These are phyloP conservation scores for Aspergillus awamori DNA, from an alignment of 2,329 filamentous ascomycete species.

Conservation along the genomic window DNA sequence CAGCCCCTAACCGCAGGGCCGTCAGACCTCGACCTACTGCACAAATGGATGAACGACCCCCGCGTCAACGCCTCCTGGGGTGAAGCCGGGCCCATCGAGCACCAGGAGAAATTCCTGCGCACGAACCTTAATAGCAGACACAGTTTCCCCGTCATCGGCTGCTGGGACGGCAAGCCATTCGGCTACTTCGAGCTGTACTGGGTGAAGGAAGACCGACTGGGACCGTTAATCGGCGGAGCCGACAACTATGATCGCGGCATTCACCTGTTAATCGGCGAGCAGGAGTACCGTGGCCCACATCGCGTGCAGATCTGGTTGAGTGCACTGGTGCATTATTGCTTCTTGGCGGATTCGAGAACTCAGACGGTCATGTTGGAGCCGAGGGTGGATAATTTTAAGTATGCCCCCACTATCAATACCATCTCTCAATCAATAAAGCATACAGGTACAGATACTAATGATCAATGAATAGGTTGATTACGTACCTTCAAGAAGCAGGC, in stretches of 20 bases:
- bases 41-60: conserved; percentile 85
- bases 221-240: conserved; percentile 65
- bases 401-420: conserved; percentile 37
- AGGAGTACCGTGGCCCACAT: conserved; percentile 82
- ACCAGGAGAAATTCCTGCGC: conserved; percentile 69
- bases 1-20: conserved; percentile 46
- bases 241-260: conserved; percentile 85
- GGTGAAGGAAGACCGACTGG: conserved; percentile 88
- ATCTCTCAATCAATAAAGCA: neutral
- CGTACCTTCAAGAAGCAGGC: conserved; percentile 71
- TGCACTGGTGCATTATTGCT: conserved; percentile 84
- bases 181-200: conserved; percentile 98
- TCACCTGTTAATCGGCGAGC: conserved; percentile 86
- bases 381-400: conserved; percentile 88
- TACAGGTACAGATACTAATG: conserved; percentile 14
- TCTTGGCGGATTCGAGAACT: conserved; percentile 76
- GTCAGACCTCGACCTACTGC: conserved; percentile 69
- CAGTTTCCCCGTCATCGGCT: conserved; percentile 86
- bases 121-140: conserved; percentile 67
- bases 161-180: conserved; percentile 94
- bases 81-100: conserved; percentile 56
- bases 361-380: conserved; percentile 85
- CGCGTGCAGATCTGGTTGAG: conserved; percentile 79
- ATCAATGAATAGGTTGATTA: conserved; percentile 59
- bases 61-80: conserved; percentile 89